Evolutionary conservation across 1,139 yeast species (phyloP).

Genomic region (Suhomyces terraborum): DNA sequence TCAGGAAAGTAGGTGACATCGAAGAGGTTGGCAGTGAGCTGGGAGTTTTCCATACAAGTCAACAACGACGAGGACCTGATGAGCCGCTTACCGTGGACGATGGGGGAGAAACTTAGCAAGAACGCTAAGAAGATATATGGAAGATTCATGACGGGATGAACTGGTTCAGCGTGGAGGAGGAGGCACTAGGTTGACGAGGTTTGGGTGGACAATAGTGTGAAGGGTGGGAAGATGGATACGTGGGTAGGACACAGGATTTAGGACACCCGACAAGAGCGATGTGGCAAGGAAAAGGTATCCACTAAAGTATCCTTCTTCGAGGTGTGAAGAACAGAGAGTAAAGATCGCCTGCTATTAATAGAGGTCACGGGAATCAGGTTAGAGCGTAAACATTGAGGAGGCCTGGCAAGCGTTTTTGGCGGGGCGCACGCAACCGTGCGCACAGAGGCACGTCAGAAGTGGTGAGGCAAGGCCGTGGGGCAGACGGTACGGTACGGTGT

Average conservation of each 20-base stretch:
- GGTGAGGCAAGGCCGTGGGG: no score
- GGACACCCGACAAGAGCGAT: no score
- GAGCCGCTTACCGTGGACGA: slow-evolving; percentile 26
- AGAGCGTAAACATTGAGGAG: not conserved
- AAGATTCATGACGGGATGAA: slow-evolving; percentile 3
- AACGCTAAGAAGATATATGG: slow-evolving; percentile 3
- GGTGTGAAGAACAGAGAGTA: slow-evolving; percentile 1
- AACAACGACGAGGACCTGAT: slow-evolving; percentile 72
- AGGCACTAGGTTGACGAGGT: not conserved
- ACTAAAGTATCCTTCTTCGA: no score
- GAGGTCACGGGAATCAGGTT: slow-evolving; percentile 8
- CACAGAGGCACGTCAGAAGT: no score
- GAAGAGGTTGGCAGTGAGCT: slow-evolving; percentile 83
- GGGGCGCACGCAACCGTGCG: not conserved
- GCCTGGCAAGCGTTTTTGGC: not conserved
- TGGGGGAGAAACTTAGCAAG: slow-evolving; percentile 4
- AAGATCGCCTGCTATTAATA: slow-evolving; percentile 6
- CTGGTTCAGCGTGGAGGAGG: no score
- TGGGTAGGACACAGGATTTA: not conserved
- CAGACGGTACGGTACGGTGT: no score
- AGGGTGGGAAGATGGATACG: not conserved
- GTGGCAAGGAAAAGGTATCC: not conserved
- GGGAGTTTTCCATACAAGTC: slow-evolving; percentile 91
- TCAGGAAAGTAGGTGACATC: slow-evolving; percentile 72
- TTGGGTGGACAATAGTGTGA: not conserved